These are phyloP conservation scores for Cercospora berteroae DNA, from an alignment of 2,329 filamentous ascomycete species.

Conservation along the genomic window DNA sequence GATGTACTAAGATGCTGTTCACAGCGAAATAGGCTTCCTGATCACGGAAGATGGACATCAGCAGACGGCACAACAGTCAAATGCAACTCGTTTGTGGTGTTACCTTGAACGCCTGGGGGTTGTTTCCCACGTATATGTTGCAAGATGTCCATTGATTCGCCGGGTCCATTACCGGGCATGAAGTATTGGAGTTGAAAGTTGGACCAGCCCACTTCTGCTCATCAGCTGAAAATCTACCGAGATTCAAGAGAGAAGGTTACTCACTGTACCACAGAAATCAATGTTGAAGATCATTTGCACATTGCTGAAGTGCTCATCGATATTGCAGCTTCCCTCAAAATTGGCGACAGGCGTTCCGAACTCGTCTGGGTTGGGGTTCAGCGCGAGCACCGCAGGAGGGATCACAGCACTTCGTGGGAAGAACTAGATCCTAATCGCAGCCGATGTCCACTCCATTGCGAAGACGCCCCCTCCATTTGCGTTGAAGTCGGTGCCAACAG, in stretches of 20 bases:
- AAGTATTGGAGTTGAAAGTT: conserved; percentile 26
- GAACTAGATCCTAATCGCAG: conserved; percentile 39
- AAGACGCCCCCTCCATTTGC: conserved; percentile 48
- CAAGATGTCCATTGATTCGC: conserved; percentile 36
- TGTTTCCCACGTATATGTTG: conserved; percentile 22
- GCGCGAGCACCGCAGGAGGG: conserved; percentile 50
- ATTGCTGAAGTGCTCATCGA: conserved; percentile 38
- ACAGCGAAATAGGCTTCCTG: conserved; percentile 42
- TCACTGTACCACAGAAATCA: conserved; percentile 39
- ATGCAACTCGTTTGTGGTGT: neutral
- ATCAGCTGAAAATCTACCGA: neutral
- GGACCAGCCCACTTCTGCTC: conserved; percentile 33
- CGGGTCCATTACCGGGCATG: conserved; percentile 29
- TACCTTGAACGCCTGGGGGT: conserved; percentile 30
- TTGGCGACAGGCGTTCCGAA: conserved; percentile 64
- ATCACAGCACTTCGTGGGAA: conserved; percentile 37
- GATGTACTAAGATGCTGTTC: conserved; percentile 42
- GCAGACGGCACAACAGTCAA: neutral
- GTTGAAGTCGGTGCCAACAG: conserved; percentile 40
- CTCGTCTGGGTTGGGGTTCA: conserved; percentile 58
- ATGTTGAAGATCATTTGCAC: conserved; percentile 40
- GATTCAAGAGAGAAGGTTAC: neutral
- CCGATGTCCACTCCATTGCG: conserved; percentile 36
- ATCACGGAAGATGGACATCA: neutral
- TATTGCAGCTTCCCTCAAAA: conserved; percentile 52